Percentiles rank a stretch among this genome's conserved stretches.
Evolutionary conservation across 306 rosid species (phyloP).

Genomic region (Quercus ilex): DNA sequence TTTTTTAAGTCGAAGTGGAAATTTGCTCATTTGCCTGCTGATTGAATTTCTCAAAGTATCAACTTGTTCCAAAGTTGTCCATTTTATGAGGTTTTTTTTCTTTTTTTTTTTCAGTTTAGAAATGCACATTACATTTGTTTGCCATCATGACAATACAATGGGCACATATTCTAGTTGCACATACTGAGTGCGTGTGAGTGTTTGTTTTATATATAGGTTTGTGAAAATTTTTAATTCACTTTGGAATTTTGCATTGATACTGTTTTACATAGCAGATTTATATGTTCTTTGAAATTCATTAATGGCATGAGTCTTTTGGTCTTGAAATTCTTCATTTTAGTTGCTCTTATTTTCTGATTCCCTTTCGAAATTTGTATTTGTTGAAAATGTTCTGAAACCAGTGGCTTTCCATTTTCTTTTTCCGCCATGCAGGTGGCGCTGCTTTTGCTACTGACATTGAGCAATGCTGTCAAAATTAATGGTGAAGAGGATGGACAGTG

Average conservation of each 20-base stretch:
- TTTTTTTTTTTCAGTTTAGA: not conserved
- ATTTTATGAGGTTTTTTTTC: not conserved
- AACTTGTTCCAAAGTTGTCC: not conserved
- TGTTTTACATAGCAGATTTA: not conserved
- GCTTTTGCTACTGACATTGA: conserved; percentile 65
- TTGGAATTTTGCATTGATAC: not conserved
- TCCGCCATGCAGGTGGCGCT: conserved; percentile 61
- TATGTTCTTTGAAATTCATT: not conserved
- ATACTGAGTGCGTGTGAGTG: not conserved
- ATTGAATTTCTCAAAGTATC: not conserved
- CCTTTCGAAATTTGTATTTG: not conserved
- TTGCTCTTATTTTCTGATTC: not conserved
- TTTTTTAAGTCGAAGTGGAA: not conserved
- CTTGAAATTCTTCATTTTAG: not conserved
- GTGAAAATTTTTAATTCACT: not conserved
- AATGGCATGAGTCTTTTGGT: not conserved
- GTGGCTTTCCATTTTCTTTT: conserved; percentile 21
- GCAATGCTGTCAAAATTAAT: conserved; percentile 50
- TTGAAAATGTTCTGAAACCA: conserved; percentile 13
- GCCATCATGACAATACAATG: not conserved
- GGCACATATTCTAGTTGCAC: not conserved
- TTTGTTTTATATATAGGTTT: not conserved
- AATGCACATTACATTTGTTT: not conserved
- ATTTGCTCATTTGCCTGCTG: not conserved
- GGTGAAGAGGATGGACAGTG: conserved; percentile 60